Percentiles rank a stretch among this genome's conserved stretches.
Conservation (phyloP, 306 rosid species). For the Medicago lupulina region DNA sequence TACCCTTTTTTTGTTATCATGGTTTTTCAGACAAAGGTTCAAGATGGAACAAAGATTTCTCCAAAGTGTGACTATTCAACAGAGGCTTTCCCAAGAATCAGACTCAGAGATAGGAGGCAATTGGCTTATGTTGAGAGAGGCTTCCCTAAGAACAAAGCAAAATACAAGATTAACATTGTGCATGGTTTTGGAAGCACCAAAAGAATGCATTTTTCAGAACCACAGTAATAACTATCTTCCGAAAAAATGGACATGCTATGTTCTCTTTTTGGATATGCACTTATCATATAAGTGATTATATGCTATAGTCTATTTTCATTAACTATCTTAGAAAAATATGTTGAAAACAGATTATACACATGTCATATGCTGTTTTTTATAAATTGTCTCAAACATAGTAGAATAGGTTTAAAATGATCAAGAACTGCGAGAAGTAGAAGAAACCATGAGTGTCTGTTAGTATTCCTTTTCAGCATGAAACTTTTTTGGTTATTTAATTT, state of each 20-base stretch:
- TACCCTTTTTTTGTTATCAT: slow-evolving; percentile 45
- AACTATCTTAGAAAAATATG: too few relatives aligned
- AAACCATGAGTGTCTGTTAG: neutral
- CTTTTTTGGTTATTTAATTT: neutral
- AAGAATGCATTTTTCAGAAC: slow-evolving; percentile 52
- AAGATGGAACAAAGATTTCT: slow-evolving; percentile 58
- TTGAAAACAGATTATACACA: too few relatives aligned
- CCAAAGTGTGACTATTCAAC: slow-evolving; percentile 40
- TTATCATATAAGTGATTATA: too few relatives aligned
- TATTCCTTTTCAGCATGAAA: neutral
- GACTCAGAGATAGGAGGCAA: slow-evolving; percentile 66
- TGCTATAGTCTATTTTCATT: too few relatives aligned
- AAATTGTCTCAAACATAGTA: too few relatives aligned
- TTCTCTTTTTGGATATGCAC: too few relatives aligned
- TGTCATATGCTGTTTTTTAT: too few relatives aligned
- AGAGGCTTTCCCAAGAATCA: slow-evolving; percentile 56
- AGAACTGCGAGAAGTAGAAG: too few relatives aligned
- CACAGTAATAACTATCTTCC: slow-evolving; percentile 31
- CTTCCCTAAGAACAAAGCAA: slow-evolving; percentile 56
- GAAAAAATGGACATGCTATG: too few relatives aligned
- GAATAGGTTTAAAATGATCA: too few relatives aligned
- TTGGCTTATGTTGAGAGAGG: slow-evolving; percentile 62
- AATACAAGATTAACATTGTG: slow-evolving; percentile 52
- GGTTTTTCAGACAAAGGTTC: slow-evolving; percentile 57
- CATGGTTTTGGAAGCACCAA: slow-evolving; percentile 73